Evolutionary conservation across 345 rosid species (phyloP), one percentile per base, ranked within the genome.

Genomic region (Draba incana): DNA sequence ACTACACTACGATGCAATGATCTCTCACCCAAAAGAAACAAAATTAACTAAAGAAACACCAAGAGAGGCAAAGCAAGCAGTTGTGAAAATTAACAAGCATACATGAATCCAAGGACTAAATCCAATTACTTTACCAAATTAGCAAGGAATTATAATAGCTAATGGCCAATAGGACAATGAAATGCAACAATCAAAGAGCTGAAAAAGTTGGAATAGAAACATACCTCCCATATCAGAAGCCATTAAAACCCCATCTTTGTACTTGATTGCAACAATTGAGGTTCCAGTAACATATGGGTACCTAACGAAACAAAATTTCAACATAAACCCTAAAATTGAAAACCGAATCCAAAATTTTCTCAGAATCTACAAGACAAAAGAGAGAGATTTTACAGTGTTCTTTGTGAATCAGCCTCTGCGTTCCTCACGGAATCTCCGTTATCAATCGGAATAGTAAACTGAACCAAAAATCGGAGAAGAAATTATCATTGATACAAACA

Each of bases 191-290:
- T 3, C 5, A 28, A 28, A 28, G 5, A 28, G 62, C 9, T 47
- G 23, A 56, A 43, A 47, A 14, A 20, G 20, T 20, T 20, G 20
- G 20, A 20, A 8, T 25, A 7, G 12, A 15, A 70, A 56, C 48
- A 59, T 48, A 90, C 97, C 97, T 81, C 95, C 98, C 95, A 86
- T 94, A 63, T 91, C 98, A 81, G 97, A 86, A 46, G 98, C 92
- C 99, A 94, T 91, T 70, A 94, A 70, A 62, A 94, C 87, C 15
- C 99, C 99, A 78, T 94, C 98, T 70, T 86, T 89, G 75, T 87
- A 94, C 83, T 94, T 94, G 70, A 94, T 49, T 75, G 99, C 99
- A 28, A 91, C 88, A 39, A 89, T 88, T 4, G 99, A 91, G 2
- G 99, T 87, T 48, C 99, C 99, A 41, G 99, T 94, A 52, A 94